Percentiles rank a stretch among this genome's conserved stretches.
Conservation (phyloP, 169 alveolate species). For the Eimeria acervulina region DNA sequence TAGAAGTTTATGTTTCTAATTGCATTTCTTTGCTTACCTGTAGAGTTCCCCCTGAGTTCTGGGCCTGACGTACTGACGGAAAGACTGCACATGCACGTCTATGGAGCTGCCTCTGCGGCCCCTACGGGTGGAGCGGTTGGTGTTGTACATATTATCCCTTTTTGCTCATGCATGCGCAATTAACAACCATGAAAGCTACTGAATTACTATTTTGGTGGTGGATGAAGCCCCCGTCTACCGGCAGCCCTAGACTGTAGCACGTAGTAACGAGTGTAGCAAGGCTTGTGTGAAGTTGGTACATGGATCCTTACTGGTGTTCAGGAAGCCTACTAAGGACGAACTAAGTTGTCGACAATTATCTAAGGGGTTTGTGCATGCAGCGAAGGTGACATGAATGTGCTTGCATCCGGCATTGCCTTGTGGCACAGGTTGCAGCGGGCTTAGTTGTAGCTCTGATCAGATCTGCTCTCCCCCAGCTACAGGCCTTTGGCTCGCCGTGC, state of each 20-base stretch:
- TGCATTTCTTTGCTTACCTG: neutral
- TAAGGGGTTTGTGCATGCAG: no score
- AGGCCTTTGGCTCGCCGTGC: no score
- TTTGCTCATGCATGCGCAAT: neutral
- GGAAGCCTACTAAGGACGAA: slow-evolving; percentile 85
- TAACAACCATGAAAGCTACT: neutral
- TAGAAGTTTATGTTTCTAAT: neutral
- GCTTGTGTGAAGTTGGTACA: slow-evolving; percentile 89
- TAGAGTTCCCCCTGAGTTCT: neutral
- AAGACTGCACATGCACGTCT: neutral
- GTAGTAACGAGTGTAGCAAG: slow-evolving; percentile 93
- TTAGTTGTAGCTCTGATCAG: no score
- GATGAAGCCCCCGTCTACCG: slow-evolving; percentile 88
- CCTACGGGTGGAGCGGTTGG: neutral
- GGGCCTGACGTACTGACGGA: neutral
- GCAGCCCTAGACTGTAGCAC: no score
- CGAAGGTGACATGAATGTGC: no score
- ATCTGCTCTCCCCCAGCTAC: no score
- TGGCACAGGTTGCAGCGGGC: no score
- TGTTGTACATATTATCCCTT: neutral
- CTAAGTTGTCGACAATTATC: slow-evolving; percentile 74
- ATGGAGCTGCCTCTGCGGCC: neutral
- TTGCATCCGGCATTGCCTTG: no score
- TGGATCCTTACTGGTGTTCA: slow-evolving; percentile 90
- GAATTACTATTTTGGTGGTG: neutral